These are phyloP conservation scores for Candida bentonensis DNA, from an alignment of 805 yeast genomes.

Conservation along the genomic window DNA sequence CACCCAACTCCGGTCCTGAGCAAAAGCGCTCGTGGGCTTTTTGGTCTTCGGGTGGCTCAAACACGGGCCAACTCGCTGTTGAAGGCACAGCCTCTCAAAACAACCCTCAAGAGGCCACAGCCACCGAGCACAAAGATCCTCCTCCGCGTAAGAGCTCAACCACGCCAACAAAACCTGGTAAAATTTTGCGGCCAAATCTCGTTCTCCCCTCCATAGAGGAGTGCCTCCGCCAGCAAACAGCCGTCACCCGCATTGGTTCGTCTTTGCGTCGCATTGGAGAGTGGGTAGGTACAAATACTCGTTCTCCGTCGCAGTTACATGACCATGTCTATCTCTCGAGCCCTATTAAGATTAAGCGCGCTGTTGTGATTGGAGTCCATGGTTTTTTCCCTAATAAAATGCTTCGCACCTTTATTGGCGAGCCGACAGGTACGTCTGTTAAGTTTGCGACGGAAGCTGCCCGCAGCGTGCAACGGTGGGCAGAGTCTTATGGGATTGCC, in stretches of 20 bases:
- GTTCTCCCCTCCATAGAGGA: constrained; percentile 16
- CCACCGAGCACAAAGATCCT: constrained; percentile 5
- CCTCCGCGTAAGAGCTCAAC: constrained; percentile 4
- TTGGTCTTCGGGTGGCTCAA: constrained; percentile 17
- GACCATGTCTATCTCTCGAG: constrained; percentile 17
- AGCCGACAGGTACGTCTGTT: constrained; percentile 91
- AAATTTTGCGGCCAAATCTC: constrained; percentile 12
- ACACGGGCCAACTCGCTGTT: constrained; percentile 16
- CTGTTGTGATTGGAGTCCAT: constrained; percentile 82
- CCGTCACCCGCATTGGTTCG: constrained; percentile 4
- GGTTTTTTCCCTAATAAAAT: constrained; percentile 89
- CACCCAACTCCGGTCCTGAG: neutral
- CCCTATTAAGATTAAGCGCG: constrained; percentile 31
- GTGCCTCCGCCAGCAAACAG: constrained; percentile 15
- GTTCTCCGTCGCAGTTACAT: constrained; percentile 7
- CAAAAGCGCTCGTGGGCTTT: constrained; percentile 20
- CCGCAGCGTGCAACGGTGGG: constrained; percentile 56
- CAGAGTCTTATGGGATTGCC: constrained; percentile 25
- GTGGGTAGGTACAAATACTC: constrained; percentile 8
- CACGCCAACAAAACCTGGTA: constrained; percentile 3
- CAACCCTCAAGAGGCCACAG: constrained; percentile 15
- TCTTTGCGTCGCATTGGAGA: constrained; percentile 9
- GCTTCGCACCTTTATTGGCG: constrained; percentile 77
- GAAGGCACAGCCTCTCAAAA: constrained; percentile 18
- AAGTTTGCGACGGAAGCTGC: constrained; percentile 89